Evolutionary conservation across 2,329 filamentous ascomycete species (phyloP).

Genomic region (Aspergillus sergii): DNA sequence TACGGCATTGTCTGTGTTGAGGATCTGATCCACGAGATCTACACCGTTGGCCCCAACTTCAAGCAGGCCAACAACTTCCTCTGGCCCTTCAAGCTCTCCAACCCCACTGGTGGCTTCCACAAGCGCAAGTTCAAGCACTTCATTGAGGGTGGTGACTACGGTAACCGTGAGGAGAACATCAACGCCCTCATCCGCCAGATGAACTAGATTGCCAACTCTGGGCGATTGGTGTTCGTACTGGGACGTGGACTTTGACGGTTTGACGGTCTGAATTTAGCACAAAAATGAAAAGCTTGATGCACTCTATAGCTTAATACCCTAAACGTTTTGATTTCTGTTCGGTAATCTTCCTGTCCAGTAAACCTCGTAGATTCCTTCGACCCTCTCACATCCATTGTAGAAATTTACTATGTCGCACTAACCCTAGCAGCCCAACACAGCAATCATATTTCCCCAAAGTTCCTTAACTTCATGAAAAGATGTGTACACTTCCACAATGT

Average conservation of each 20-base stretch:
- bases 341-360: not conserved
- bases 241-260: conserved; percentile 32
- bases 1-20: conserved; percentile 99
- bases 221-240: conserved; percentile 23
- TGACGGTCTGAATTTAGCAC: conserved; percentile 27
- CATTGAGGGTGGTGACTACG: conserved; percentile 96
- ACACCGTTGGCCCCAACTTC: conserved; percentile 98
- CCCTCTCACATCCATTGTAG: no score
- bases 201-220: conserved; percentile 68
- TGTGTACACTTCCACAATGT: no score
- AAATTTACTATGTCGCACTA: no score
- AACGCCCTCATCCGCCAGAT: conserved; percentile 95
- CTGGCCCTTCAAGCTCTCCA: conserved; percentile 99
- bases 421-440: no score
- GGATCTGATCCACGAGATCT: conserved; percentile 99
- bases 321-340: not conserved
- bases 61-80: conserved; percentile 99
- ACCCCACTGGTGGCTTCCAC: conserved; percentile 96
- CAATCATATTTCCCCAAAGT: no score
- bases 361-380: not conserved
- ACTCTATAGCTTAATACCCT: conserved; percentile 27
- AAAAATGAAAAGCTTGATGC: conserved; percentile 40
- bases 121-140: conserved; percentile 98
- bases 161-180: conserved; percentile 98
- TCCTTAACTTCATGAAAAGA: no score